phyloP scores from a whole-genome alignment of 2,329 filamentous ascomycete genomes.

The Pestalotiopsis fici region DNA sequence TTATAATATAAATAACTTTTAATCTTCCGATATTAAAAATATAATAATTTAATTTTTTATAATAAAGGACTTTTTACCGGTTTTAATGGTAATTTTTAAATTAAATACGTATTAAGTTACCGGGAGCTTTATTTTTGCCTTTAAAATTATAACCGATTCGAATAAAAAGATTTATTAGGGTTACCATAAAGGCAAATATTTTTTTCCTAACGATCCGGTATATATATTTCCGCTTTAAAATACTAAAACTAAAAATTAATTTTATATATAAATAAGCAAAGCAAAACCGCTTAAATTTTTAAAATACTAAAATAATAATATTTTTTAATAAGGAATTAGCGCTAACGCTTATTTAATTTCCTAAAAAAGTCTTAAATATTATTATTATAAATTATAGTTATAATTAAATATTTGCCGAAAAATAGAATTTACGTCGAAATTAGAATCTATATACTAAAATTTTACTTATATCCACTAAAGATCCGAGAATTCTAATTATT shows the following conservation, averaged over 20 bases:
- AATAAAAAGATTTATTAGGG: constrained; percentile 4
- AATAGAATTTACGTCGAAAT: not conserved
- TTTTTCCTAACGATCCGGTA: constrained; percentile 8
- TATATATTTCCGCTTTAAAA: not conserved
- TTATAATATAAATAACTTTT: not conserved
- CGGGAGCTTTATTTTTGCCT: not conserved
- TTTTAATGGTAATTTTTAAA: not conserved
- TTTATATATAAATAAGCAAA: not conserved
- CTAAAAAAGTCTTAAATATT: not conserved
- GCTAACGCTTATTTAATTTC: not conserved
- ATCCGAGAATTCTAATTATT: not conserved
- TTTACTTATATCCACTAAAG: too few species aligned
- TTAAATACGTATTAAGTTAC: not conserved
- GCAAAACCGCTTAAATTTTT: not conserved
- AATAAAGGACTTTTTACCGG: not conserved
- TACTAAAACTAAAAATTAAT: not conserved
- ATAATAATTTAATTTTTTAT: not conserved
- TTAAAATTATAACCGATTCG: not conserved
- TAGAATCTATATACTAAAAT: not conserved
- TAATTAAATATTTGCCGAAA: not conserved
- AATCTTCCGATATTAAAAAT: not conserved
- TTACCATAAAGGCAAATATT: constrained; percentile 3
- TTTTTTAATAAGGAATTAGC: not conserved
- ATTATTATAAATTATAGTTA: not conserved
- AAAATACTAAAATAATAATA: not conserved